Conservation (phyloP, 73 alveolate species). For the Symbiodinium natans region DNA sequence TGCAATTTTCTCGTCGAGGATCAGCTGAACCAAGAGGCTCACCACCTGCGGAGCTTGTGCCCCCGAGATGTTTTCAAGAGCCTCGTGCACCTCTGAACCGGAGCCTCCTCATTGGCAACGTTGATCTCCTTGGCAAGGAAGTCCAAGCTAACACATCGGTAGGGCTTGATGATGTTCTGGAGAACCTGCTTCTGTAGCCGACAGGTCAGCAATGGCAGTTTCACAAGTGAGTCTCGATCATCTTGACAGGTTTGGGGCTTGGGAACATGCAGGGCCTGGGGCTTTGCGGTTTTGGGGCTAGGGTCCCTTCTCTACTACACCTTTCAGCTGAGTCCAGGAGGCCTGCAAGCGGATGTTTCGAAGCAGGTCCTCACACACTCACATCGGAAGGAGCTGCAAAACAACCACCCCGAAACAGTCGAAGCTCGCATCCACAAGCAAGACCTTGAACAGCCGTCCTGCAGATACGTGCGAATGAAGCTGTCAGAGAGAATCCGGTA, state of each 20-base stretch:
- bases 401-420: neutral
- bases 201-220: too few species aligned
- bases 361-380: constrained; percentile 94
- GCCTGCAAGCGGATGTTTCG: constrained; percentile 95
- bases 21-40: constrained; percentile 95
- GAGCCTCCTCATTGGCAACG: constrained; percentile 73
- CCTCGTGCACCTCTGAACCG: too few species aligned
- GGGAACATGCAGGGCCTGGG: too few species aligned
- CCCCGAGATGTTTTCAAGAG: too few species aligned
- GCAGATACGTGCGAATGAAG: constrained; percentile 93
- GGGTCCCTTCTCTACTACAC: too few species aligned
- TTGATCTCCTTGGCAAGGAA: constrained; percentile 95
- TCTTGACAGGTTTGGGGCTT: too few species aligned
- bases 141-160: constrained; percentile 94
- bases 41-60: constrained; percentile 93
- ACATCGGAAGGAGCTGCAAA: neutral
- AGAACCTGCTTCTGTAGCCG: constrained; percentile 72
- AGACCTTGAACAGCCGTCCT: neutral
- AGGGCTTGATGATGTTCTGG: constrained; percentile 95
- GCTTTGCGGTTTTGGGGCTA: too few species aligned
- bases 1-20: constrained; percentile 95
- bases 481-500: constrained; percentile 95
- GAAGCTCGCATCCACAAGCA: neutral
- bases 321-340: neutral
- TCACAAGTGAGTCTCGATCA: too few species aligned